These are phyloP conservation scores for Wickerhamiella lipophila DNA, from an alignment of 805 yeast genomes.

Conservation along the genomic window DNA sequence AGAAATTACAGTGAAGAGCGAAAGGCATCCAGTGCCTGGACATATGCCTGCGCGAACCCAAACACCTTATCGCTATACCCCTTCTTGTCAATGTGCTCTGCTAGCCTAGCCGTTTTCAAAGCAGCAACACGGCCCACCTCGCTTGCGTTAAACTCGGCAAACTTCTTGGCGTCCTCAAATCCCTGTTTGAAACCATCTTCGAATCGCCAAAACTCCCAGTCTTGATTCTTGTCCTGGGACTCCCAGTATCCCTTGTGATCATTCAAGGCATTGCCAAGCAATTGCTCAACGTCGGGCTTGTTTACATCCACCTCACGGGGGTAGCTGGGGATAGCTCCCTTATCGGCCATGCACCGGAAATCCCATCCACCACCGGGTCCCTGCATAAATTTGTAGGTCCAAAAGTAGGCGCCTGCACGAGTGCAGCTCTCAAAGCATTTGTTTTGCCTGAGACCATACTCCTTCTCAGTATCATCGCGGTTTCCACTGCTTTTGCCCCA, in stretches of 20 bases:
- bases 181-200: slow-evolving; percentile 67
- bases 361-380: slow-evolving; percentile 99
- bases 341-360: slow-evolving; percentile 58
- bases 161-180: slow-evolving; percentile 59
- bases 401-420: slow-evolving; percentile 64
- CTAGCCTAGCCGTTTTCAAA: slow-evolving; percentile 50
- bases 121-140: slow-evolving; percentile 60
- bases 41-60: slow-evolving; percentile 87
- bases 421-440: slow-evolving; percentile 41
- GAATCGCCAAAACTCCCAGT: slow-evolving; percentile 70
- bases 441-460: slow-evolving; percentile 49
- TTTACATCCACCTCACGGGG: slow-evolving; percentile 1
- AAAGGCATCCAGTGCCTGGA: slow-evolving; percentile 42
- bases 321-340: slow-evolving; percentile 39
- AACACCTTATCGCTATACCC: slow-evolving; percentile 52
- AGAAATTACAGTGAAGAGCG: background rate
- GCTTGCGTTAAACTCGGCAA: slow-evolving; percentile 57
- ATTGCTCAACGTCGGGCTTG: slow-evolving; percentile 28
- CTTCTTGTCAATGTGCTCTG: slow-evolving; percentile 43
- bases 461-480: slow-evolving; percentile 43
- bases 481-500: slow-evolving; percentile 46
- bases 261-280: slow-evolving; percentile 29
- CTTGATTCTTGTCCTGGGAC: slow-evolving; percentile 39
- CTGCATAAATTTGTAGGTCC: slow-evolving; percentile 78
- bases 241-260: slow-evolving; percentile 62